Percentiles rank a stretch among this genome's conserved stretches.
Conservation (phyloP, 2,329 filamentous ascomycete species). For the Colletotrichum theobromicola region DNA sequence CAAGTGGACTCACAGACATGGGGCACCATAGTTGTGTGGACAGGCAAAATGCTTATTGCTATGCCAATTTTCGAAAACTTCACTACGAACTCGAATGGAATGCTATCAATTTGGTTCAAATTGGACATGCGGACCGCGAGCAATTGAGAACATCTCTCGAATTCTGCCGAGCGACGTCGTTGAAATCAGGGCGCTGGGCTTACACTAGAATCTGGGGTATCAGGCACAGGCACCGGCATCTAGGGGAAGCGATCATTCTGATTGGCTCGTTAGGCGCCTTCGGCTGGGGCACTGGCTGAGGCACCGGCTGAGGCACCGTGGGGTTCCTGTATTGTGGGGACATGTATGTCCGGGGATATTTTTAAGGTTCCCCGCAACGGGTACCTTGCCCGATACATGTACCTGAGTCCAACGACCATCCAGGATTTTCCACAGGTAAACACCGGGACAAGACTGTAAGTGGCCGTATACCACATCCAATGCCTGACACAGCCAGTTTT, state of each 20-base stretch:
- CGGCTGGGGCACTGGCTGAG: no score
- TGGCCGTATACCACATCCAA: neutral
- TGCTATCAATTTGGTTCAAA: neutral
- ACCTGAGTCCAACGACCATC: neutral
- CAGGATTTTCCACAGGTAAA: neutral
- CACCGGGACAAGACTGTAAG: neutral
- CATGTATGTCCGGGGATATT: neutral
- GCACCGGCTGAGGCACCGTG: no score
- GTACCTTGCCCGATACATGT: neutral
- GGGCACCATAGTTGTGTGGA: neutral
- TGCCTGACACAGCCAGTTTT: accelerated
- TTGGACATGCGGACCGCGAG: neutral
- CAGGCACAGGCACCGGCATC: neutral
- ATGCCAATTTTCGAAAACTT: neutral
- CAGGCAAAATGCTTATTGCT: neutral
- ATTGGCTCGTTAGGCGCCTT: neutral
- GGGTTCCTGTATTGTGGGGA: no score
- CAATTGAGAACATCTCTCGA: neutral
- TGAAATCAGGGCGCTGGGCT: neutral
- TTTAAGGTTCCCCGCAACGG: neutral
- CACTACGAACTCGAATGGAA: neutral
- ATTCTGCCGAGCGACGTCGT: neutral
- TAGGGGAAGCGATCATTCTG: neutral
- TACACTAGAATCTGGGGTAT: neutral
- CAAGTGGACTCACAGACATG: neutral